Conservation (phyloP, 2,329 filamentous ascomycete genomes). For the Phyllosticta paracitricarpa region DNA sequence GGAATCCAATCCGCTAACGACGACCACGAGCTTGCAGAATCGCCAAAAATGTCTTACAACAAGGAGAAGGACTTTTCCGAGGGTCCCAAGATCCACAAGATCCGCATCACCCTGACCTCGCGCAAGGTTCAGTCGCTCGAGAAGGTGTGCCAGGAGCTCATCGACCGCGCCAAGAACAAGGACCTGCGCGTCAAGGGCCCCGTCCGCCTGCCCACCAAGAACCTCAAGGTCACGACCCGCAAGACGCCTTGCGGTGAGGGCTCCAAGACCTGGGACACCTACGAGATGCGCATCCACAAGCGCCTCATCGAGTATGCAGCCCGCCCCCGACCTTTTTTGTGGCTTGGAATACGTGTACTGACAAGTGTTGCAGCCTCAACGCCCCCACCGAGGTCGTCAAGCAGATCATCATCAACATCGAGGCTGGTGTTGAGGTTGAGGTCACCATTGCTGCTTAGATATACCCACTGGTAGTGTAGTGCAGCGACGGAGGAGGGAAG, state of each 20-base stretch:
- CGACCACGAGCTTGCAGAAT: neutral
- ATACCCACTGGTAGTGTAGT: neutral
- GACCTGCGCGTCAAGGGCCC: constrained; percentile 97
- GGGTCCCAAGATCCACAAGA: constrained; percentile 92
- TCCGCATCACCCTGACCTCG: constrained; percentile 93
- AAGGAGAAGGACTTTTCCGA: constrained; percentile 94
- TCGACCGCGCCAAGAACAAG: constrained; percentile 98
- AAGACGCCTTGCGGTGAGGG: constrained; percentile 99
- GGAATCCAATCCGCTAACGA: constrained; percentile 5
- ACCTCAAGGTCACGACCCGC: constrained; percentile 89
- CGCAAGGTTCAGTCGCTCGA: constrained; percentile 93
- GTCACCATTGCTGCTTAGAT: constrained; percentile 76
- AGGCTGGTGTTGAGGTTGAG: constrained; percentile 88
- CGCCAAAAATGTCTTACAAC: constrained; percentile 38
- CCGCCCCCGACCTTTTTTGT: neutral
- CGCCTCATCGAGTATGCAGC: constrained; percentile 76
- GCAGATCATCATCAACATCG: constrained; percentile 94
- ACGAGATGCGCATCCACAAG: constrained; percentile 99
- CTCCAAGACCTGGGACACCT: constrained; percentile 99
- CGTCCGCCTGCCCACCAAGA: constrained; percentile 96
- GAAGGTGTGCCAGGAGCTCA: constrained; percentile 92
- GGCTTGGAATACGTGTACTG: neutral
- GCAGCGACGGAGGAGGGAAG: neutral
- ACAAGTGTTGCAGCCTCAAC: constrained; percentile 53
- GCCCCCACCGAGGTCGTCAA: constrained; percentile 97